A percentile compares a stretch with the other conserved stretches of the same genome.
Evolutionary conservation across 768 basidiomycete species (phyloP).

Genomic region (Paxillus involutus): DNA sequence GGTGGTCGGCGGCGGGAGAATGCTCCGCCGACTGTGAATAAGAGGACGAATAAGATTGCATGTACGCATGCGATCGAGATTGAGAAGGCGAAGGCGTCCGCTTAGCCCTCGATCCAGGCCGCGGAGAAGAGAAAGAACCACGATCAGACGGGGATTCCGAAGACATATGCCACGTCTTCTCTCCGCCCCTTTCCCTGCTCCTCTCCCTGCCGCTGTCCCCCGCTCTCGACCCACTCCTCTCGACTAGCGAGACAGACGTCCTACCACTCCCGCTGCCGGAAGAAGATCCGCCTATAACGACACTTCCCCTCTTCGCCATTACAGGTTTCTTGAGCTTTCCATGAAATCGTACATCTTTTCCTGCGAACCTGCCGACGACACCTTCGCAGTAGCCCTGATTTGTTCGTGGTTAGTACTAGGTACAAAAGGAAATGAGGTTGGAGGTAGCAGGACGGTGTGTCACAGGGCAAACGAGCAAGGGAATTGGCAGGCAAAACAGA

Average conservation of each 20-base stretch:
- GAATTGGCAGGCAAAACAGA: neutral
- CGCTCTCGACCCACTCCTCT: slow-evolving; percentile 1
- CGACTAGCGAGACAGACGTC: slow-evolving; percentile 18
- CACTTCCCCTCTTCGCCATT: slow-evolving; percentile 61
- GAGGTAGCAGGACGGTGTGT: no score
- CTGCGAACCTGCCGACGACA: slow-evolving; percentile 75
- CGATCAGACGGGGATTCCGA: slow-evolving; percentile 17
- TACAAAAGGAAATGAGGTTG: neutral
- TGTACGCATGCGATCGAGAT: slow-evolving; percentile 8
- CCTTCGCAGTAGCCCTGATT: slow-evolving; percentile 83
- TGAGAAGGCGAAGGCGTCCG: slow-evolving; percentile 15
- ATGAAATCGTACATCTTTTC: slow-evolving; percentile 64
- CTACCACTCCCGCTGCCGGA: slow-evolving; percentile 1
- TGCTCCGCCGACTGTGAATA: slow-evolving; percentile 13
- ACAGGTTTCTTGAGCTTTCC: slow-evolving; percentile 77
- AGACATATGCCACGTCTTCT: neutral
- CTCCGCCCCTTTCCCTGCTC: neutral
- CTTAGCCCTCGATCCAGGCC: slow-evolving; percentile 19
- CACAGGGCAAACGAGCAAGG: no score
- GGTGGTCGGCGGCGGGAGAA: slow-evolving; percentile 4
- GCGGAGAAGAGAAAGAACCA: neutral
- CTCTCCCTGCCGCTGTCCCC: neutral
- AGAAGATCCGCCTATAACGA: slow-evolving; percentile 3
- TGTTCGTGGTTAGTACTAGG: no score
- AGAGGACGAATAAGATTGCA: slow-evolving; percentile 15